phyloP scores from a whole-genome alignment of 257 asterid species.

The Solanum microdontum region DNA sequence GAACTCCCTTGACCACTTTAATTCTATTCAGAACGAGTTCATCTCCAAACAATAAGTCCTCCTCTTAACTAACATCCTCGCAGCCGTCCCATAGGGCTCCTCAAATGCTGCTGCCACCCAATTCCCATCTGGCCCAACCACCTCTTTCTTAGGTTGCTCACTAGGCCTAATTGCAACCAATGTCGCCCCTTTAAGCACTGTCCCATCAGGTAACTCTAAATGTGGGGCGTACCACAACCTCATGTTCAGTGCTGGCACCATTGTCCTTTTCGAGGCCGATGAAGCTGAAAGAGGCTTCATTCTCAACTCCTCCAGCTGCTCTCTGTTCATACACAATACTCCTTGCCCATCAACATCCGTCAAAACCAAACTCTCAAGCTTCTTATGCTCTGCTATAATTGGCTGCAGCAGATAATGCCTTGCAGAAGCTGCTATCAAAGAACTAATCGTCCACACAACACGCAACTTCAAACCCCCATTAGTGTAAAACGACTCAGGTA shows the following conservation, averaged over 20 bases:
- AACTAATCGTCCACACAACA: constrained; percentile 88
- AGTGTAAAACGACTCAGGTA: constrained; percentile 78
- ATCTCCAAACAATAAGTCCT: constrained; percentile 86
- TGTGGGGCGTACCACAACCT: constrained; percentile 75
- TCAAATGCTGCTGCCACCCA: constrained; percentile 72
- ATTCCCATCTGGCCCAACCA: constrained; percentile 36
- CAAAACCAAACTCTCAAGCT: constrained; percentile 55
- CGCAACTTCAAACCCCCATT: constrained; percentile 79
- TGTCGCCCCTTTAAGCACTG: constrained; percentile 77
- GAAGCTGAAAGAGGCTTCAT: constrained; percentile 85
- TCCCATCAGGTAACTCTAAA: constrained; percentile 72
- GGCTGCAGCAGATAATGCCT: constrained; percentile 81
- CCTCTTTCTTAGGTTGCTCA: constrained; percentile 59
- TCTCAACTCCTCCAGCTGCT: constrained; percentile 79
- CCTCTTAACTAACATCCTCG: constrained; percentile 73
- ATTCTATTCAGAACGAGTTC: constrained; percentile 60
- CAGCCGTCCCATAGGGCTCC: constrained; percentile 71
- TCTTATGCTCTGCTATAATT: constrained; percentile 65
- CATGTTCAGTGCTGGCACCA: constrained; percentile 82
- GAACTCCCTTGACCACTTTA: neutral
- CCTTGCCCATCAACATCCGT: constrained; percentile 86
- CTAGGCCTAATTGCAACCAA: constrained; percentile 81
- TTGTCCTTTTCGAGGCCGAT: constrained; percentile 73
- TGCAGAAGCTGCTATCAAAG: constrained; percentile 83
- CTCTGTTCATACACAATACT: constrained; percentile 67